Evolutionary conservation across 176 grass and related monocot genomes (phyloP), one percentile per base, ranked within the genome.

Genomic region (Oryza punctata): DNA sequence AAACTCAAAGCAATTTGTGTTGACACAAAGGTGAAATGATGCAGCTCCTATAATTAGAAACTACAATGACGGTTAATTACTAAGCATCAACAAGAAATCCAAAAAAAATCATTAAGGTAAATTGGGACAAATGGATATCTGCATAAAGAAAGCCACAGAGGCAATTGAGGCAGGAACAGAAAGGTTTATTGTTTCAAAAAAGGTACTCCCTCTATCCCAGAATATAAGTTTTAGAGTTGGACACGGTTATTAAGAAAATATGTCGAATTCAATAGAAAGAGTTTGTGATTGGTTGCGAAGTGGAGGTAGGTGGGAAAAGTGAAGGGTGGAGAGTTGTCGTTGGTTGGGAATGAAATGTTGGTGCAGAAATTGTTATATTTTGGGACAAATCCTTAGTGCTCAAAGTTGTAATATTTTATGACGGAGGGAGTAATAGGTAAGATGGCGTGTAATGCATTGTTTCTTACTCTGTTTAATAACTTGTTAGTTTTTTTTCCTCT

Each of bases 401-500:
- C n/a, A n/a, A n/a, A n/a, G n/a, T n/a, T n/a, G n/a, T n/a, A n/a
- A n/a, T n/a, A n/a, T n/a, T n/a, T n/a, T n/a, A n/a, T n/a, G n/a
- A n/a, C n/a, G n/a, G n/a, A n/a, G n/a, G n/a, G n/a, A n/a, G n/a
- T 19, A 35, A 41, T 41, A 26, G 21, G 19, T 41, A 71, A 27
- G 70, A 24, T 3, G 28, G 12, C 2, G 26, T 6, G 21, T 74
- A 83, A 11, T 19, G 29, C 32, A 64, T 3, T 46, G 25, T 30
- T 73, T 73, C 16, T 82, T 29, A 52, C 23, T 5, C 44, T 8
- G 12, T 63, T 41, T 40, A 7, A 77, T 72, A 85, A 69, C 29
- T 85, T 35, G 41, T 11, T 21, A 69, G 69, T 35, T 35, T 77
- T 44, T 77, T 45, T 29, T 43, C 47, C 41, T 23, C 49, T 82